phyloP scores from a whole-genome alignment of 2,329 filamentous ascomycete genomes.

The Stemphylium beticola region DNA sequence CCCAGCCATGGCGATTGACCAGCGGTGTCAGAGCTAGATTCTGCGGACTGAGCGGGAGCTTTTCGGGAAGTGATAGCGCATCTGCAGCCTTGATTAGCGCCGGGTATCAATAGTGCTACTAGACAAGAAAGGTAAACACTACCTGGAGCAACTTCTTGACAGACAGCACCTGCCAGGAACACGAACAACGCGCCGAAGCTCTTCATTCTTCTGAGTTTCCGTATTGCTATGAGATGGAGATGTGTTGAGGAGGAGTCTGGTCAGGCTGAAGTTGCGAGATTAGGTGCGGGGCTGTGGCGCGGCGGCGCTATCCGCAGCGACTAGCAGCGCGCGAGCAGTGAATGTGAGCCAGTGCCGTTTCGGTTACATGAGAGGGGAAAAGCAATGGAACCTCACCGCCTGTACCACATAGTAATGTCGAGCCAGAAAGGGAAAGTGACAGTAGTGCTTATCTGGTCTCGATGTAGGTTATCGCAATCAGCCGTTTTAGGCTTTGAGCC shows the following conservation, averaged over 20 bases:
- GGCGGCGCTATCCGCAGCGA: not conserved
- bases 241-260: not conserved
- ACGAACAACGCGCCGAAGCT: not conserved
- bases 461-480: no score
- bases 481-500: no score
- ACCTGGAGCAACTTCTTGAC: not conserved
- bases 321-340: no score
- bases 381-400: no score
- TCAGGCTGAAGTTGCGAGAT: not conserved
- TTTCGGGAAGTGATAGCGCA: not conserved
- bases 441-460: no score
- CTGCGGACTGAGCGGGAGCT: not conserved
- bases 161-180: not conserved
- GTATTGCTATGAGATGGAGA: not conserved
- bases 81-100: not conserved
- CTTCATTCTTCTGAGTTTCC: not conserved
- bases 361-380: no score
- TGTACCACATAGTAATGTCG: no score
- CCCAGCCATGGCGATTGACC: slow-evolving; percentile 28
- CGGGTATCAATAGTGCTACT: not conserved
- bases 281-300: not conserved
- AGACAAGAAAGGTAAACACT: not conserved
- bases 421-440: no score
- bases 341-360: no score
- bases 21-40: not conserved